Base-by-base conservation (phyloP, 306 rosid species). In the Fagus crenata region DNA sequence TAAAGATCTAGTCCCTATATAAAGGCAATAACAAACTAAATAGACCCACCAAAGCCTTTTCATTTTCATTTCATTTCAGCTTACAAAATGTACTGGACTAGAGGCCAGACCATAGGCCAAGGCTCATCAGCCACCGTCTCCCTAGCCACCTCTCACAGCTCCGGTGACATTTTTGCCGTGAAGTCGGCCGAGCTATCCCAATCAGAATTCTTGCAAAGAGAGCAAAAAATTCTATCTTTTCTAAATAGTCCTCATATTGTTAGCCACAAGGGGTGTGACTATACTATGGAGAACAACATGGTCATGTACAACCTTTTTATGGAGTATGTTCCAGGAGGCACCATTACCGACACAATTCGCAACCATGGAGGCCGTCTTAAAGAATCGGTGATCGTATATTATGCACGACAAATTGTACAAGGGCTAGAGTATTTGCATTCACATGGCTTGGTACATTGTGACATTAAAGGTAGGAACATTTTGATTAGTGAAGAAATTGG, bases 111-210 rank as follows among this genome's bases (percentile, higher is more conserved):
- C 82, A 63, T 96, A 74, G 98, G 99, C 85, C 88, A 59, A 1
- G 98, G 99, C 75, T 91, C 98, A 9, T 81, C 97, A 0, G 92
- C 97, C 91, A 83, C 90, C 60, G 96, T 96, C 78, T 86, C 81
- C 75, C 74, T 87, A 3, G 98, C 96, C 83, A 33, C 88, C 78
- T 53, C 83, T 40, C 7, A 7, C 55, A 0, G 0, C 53, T 75
- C 87, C 53, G 84, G 84, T 2, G 43, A 74, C 0, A 4, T 82
- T 53, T 83, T 87, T 3, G 97, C 97, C 5, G 99, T 87, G 72
- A 96, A 96, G 86, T 92, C 99, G 0, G 67, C 87, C 3, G 96
- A 84, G 80, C 69, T 89, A 1, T 82, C 84, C 9, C 60, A 33
- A 4, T 96, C 96, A 1, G 74, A 84, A 73, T 73, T 75, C 41